phyloP scores from a whole-genome alignment of 2,329 filamentous ascomycete genomes.

The Alternaria longipes region DNA sequence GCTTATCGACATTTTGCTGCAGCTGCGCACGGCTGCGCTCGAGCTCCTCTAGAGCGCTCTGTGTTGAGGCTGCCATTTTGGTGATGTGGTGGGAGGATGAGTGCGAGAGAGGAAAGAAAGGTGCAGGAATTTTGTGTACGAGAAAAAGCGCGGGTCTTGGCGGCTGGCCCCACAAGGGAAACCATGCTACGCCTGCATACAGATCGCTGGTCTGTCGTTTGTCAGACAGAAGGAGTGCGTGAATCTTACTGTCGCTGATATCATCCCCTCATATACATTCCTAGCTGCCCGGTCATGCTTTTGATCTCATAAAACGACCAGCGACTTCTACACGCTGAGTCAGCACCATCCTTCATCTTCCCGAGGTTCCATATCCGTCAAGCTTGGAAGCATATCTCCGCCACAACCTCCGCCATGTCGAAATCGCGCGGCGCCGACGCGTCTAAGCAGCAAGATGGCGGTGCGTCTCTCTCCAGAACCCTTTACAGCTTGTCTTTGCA shows the following conservation, averaged over 20 bases:
- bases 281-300: background rate
- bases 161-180: constrained; percentile 28
- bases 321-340: constrained; percentile 22
- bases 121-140: constrained; percentile 18
- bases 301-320: background rate
- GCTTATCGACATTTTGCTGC: constrained; percentile 76
- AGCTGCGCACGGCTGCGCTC: constrained; percentile 79
- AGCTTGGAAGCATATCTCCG: constrained; percentile 8
- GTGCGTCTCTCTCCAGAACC: constrained; percentile 48
- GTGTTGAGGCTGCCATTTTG: constrained; percentile 37
- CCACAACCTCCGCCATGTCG: constrained; percentile 45
- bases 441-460: constrained; percentile 49
- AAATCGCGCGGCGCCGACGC: constrained; percentile 43
- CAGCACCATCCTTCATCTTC: constrained; percentile 16
- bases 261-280: background rate
- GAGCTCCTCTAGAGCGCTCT: constrained; percentile 70
- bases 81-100: constrained; percentile 8
- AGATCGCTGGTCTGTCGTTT: constrained; percentile 1
- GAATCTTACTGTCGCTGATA: background rate
- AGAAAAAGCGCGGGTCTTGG: constrained; percentile 25
- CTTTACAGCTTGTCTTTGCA: constrained; percentile 44
- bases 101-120: background rate
- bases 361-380: background rate
- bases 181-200: constrained; percentile 16
- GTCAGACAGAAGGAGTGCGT: background rate